Evolutionary conservation across 2,329 filamentous ascomycete genomes (phyloP).

Genomic region (Coniella lustricola): DNA sequence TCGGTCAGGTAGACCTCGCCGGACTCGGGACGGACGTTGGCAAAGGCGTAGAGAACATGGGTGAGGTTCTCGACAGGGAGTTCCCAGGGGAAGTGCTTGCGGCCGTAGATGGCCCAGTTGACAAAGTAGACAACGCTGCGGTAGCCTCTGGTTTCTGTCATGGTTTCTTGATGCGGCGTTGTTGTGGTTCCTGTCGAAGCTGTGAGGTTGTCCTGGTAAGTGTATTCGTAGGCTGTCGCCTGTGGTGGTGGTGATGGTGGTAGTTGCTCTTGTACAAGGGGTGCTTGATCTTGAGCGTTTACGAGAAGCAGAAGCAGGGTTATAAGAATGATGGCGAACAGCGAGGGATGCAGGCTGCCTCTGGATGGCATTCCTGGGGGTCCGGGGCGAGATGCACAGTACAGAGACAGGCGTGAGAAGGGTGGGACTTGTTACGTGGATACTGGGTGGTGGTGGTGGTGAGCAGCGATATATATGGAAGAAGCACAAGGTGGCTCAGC

Average conservation of each 20-base stretch:
- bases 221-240: slow-evolving; percentile 6
- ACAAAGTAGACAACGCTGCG: slow-evolving; percentile 67
- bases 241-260: background rate
- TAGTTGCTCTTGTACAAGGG: slow-evolving; percentile 1
- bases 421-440: slow-evolving; percentile 4
- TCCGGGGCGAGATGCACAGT: background rate
- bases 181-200: slow-evolving; percentile 10
- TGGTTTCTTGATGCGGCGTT: slow-evolving; percentile 19
- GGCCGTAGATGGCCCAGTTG: slow-evolving; percentile 81
- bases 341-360: slow-evolving; percentile 10
- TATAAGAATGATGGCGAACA: slow-evolving; percentile 10
- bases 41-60: slow-evolving; percentile 86
- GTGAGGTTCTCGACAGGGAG: slow-evolving; percentile 76
- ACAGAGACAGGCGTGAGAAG: background rate
- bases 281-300: slow-evolving; percentile 6
- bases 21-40: slow-evolving; percentile 69
- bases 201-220: slow-evolving; percentile 4
- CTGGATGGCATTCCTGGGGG: slow-evolving; percentile 8
- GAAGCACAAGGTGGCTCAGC: no score
- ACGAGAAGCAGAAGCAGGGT: slow-evolving; percentile 3
- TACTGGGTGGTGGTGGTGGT: slow-evolving; percentile 1
- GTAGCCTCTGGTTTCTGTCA: slow-evolving; percentile 42
- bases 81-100: slow-evolving; percentile 79
- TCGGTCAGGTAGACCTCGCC: slow-evolving; percentile 70
- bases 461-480: no score